Conservation (phyloP, 176 grass and related monocot genomes). For the Themeda triandra region DNA sequence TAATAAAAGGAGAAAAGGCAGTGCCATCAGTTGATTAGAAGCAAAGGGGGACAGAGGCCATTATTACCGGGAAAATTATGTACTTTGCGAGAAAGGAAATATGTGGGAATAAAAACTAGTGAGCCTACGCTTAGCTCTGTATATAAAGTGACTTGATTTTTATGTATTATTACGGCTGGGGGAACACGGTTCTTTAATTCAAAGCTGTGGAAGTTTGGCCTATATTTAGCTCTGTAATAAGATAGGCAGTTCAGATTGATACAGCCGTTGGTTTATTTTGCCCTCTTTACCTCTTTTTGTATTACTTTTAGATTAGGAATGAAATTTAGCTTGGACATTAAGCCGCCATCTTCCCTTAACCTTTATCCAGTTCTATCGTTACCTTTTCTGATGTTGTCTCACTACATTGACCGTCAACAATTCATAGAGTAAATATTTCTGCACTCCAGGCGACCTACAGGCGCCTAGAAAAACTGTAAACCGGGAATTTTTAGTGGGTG, state of each 20-base stretch:
- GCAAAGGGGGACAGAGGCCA: not conserved
- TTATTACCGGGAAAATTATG: not conserved
- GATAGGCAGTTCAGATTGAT: not conserved
- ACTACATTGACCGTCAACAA: not conserved
- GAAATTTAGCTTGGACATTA: not conserved
- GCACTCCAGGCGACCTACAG: not conserved
- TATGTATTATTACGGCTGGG: slow-evolving; percentile 8
- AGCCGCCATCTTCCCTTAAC: not conserved
- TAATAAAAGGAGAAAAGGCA: not conserved
- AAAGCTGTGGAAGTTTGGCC: not conserved
- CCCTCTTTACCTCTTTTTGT: not conserved
- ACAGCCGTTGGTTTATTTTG: not conserved
- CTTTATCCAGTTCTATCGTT: not conserved
- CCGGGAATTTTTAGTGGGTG: too few relatives aligned
- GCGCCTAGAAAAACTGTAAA: too few relatives aligned
- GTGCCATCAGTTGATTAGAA: not conserved
- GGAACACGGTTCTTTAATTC: slow-evolving; percentile 16
- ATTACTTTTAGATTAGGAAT: not conserved
- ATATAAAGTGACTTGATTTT: slow-evolving; percentile 39
- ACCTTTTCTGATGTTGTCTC: not conserved
- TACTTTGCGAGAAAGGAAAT: slow-evolving; percentile 15
- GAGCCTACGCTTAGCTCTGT: slow-evolving; percentile 29
- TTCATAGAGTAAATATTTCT: not conserved
- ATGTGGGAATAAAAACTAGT: slow-evolving; percentile 31
- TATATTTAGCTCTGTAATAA: slow-evolving; percentile 10